Evolutionary conservation across 305 asterid species (phyloP).

Genomic region (Plantago rigida): DNA sequence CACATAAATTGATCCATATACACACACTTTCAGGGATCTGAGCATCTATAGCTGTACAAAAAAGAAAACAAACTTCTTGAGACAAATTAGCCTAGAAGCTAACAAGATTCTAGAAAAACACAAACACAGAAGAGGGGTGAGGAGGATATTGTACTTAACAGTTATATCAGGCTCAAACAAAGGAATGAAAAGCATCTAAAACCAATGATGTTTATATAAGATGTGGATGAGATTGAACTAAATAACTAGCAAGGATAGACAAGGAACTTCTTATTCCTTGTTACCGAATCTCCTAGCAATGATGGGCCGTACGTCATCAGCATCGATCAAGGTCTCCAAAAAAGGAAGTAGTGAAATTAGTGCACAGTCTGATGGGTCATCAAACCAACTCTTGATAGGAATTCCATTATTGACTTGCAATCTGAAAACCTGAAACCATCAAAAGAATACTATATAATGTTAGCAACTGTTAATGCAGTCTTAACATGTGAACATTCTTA

Average conservation of each 20-base stretch:
- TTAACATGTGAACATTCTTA: background rate
- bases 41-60: conserved; percentile 57
- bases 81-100: conserved; percentile 42
- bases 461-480: conserved; percentile 16
- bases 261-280: conserved; percentile 83
- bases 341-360: conserved; percentile 78
- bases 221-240: background rate
- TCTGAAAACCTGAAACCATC: conserved; percentile 72
- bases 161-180: conserved; percentile 49
- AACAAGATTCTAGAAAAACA: conserved; percentile 29
- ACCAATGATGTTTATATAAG: background rate
- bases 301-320: conserved; percentile 88
- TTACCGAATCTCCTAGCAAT: conserved; percentile 92
- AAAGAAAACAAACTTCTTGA: conserved; percentile 41
- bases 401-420: conserved; percentile 95
- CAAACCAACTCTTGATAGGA: conserved; percentile 95
- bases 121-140: conserved; percentile 29
- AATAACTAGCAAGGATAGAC: conserved; percentile 23
- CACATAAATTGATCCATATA: conserved; percentile 39
- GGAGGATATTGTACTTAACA: conserved; percentile 31
- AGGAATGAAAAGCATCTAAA: conserved; percentile 41
- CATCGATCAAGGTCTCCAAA: conserved; percentile 77
- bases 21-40: conserved; percentile 34
- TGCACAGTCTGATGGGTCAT: conserved; percentile 80
- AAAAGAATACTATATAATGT: conserved; percentile 22